A percentile compares a stretch with the other conserved stretches of the same genome.
phyloP scores from a whole-genome alignment of 306 rosid genomes.

The Trifolium pratense region DNA sequence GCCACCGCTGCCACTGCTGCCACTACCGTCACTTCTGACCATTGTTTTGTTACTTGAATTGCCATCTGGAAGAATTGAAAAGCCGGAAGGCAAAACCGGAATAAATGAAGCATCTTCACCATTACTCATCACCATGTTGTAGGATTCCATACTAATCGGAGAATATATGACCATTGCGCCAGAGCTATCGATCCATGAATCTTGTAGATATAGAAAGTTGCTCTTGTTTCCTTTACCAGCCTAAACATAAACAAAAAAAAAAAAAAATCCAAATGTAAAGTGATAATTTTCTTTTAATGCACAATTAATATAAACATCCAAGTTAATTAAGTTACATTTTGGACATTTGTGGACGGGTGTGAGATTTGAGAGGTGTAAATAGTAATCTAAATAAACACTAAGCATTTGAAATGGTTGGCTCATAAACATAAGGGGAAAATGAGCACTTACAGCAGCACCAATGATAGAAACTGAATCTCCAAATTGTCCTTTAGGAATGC shows the following conservation, averaged over 20 bases:
- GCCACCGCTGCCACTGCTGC: background rate
- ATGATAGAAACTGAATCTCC: slow-evolving; percentile 74
- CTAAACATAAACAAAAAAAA: too few relatives aligned
- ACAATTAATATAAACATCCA: too few relatives aligned
- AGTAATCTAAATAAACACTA: background rate
- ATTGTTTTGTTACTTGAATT: too few relatives aligned
- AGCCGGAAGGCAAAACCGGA: slow-evolving; percentile 76
- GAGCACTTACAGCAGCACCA: slow-evolving; percentile 57
- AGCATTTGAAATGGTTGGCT: background rate
- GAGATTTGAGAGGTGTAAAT: too few relatives aligned
- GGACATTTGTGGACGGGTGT: too few relatives aligned
- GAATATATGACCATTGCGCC: slow-evolving; percentile 77
- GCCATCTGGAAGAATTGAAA: slow-evolving; percentile 66
- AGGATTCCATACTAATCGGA: slow-evolving; percentile 54
- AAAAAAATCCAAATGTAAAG: too few relatives aligned
- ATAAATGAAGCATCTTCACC: slow-evolving; percentile 77
- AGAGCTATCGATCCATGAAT: slow-evolving; percentile 49
- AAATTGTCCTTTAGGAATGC: slow-evolving; percentile 61
- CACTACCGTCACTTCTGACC: slow-evolving; percentile 4
- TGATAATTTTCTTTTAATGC: too few relatives aligned
- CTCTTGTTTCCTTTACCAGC: too few relatives aligned
- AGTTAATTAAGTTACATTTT: too few relatives aligned
- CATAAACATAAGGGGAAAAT: background rate
- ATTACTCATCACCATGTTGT: slow-evolving; percentile 52
- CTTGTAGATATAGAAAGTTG: too few relatives aligned